Base-by-base conservation (phyloP, 371 early-diverging fungal genomes). In the Circinella umbellata region DNA sequence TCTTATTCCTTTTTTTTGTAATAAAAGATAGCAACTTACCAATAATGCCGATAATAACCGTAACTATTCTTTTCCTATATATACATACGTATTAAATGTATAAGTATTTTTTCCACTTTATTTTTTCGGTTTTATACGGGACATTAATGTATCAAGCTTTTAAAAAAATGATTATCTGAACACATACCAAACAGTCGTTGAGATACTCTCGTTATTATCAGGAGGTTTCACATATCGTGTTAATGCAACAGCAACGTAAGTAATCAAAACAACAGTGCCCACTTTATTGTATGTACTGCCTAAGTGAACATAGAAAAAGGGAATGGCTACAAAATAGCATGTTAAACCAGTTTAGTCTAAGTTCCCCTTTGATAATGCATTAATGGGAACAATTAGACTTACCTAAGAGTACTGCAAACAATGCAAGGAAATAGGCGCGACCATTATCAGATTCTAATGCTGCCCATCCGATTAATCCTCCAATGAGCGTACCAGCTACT, bases 401-500 rank as follows among this genome's bases (percentile, higher is more conserved):
- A 89, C 89, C 81, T 47, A 89, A 54, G 37, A 87, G 34, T 4
- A 85, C 75, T 38, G 86, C 88, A 82, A 89, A 86, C 10, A 79
- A 61, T 14, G 77, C 85, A 35, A 86, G 71, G 0, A 87, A 76
- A 66, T 84, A 89, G 0, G 89, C 85, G 68, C 85, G 74, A 17
- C 75, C 75, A 9, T 76, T 78, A n/a, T 76, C 75, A 9, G 82
- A 84, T 49, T 78, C 76, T 35, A 82, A 73, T 4, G 88, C 88
- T 42, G 76, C 76, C 82, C 86, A 70, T 1, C 88, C 89, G 69
- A 80, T 72, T 4, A 86, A 63, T 0, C 84, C 83, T 4, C 89
- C 89, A 17, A 77, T 73, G 3, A 86, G 11, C 13, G 89, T 89
- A 4, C 89, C 89, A 11, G 82, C 73, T 27, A 89, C 73, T 71